Evolutionary conservation across 257 asterid species (phyloP), one percentile per base, ranked within the genome.

Genomic region (Solanum boliviense): DNA sequence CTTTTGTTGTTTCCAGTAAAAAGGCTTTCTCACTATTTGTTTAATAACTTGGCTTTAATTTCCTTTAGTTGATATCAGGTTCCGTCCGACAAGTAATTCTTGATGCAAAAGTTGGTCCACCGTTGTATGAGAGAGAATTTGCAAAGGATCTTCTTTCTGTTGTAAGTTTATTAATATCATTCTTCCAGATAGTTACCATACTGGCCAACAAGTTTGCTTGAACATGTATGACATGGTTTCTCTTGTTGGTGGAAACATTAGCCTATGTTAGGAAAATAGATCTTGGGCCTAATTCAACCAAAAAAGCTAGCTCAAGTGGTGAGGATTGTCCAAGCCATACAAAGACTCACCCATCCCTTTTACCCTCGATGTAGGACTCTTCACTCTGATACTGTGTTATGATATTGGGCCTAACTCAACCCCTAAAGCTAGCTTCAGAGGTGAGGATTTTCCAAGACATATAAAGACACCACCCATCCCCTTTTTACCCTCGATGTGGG

Each of bases 101-200:
- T 41, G 99, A 97, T 89, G 95, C 95, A 89, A 97, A 97, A 92
- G 98, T 97, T 90, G 98, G 99, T 29, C 98, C 98, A 67, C 99
- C 98, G 18, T 92, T 89, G 52, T 92, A 91, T 82, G 99, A 95
- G 93, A 93, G 91, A 87, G 96, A 94, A 84, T 93, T 97, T 20
- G 98, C 99, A 1, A 91, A 91, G 91, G 98, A 93, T 91, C 92
- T 97, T 71, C 92, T 95, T 70, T 89, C 98, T 84, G 87, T 93
- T 25, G 99, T 95, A 93, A 92, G 99, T 91, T 70, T 48, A 39
- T 44, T 41, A 36, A 25, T 31, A 13, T 85, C 62, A 27, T 60
- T 85, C 82, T 85, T 85, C 65, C 41, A 39, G 60, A 48, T 48
- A 48, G 85, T 82, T 48, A 18, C 44, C 70, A 7, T 82, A 82